These are phyloP conservation scores for Candida tibetensis DNA, from an alignment of 805 yeast genomes.

Conservation along the genomic window DNA sequence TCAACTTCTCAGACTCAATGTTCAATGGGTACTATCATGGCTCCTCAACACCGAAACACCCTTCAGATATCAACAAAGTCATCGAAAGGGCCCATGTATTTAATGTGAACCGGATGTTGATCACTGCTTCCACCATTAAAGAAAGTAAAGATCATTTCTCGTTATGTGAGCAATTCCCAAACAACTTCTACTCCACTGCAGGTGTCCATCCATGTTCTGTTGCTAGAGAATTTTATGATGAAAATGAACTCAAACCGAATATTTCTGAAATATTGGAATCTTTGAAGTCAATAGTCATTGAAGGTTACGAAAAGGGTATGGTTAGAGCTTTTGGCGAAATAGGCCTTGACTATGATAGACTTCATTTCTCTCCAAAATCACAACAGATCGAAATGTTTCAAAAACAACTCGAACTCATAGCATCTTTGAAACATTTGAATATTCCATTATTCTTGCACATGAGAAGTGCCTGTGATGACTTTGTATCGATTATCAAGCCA, in stretches of 20 bases:
- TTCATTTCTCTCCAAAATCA: conserved; percentile 68
- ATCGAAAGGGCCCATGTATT: conserved; percentile 62
- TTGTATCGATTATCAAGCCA: conserved; percentile 60
- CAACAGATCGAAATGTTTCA: conserved; percentile 68
- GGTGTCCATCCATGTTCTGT: conserved; percentile 97
- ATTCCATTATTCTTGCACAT: conserved; percentile 88
- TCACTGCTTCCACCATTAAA: conserved; percentile 76
- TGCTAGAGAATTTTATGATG: conserved; percentile 36
- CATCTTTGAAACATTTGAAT: conserved; percentile 37
- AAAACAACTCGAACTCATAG: conserved; percentile 66
- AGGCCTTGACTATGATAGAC: conserved; percentile 91
- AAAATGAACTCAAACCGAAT: conserved; percentile 19
- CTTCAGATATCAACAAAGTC: conserved; percentile 61
- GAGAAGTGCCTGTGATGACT: conserved; percentile 83
- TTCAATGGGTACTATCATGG: conserved; percentile 79
- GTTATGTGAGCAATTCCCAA: conserved; percentile 43
- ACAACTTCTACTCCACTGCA: conserved; percentile 58
- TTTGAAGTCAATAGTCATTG: conserved; percentile 47
- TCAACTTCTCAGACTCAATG: conserved; percentile 87
- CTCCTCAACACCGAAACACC: conserved; percentile 52
- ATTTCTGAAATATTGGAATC: conserved; percentile 43
- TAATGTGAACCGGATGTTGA: conserved; percentile 65
- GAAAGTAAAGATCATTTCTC: conserved; percentile 66
- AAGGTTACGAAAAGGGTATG: conserved; percentile 47
- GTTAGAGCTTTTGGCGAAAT: conserved; percentile 92